Conservation (phyloP, 768 basidiomycete genomes). For the Coprinopsis marcescibilis region DNA sequence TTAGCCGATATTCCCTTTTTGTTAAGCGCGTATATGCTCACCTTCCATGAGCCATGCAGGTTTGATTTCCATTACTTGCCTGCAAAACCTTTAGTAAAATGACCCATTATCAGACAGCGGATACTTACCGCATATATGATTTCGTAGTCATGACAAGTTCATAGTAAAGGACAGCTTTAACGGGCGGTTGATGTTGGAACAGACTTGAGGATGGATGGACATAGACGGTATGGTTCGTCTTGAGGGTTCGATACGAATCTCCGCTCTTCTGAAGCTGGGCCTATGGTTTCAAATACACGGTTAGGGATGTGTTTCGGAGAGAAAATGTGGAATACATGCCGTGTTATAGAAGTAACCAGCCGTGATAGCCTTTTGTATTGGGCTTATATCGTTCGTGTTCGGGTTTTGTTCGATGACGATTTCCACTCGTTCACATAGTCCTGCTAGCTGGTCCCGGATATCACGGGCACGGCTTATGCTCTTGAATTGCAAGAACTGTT, state of each 20-base stretch:
- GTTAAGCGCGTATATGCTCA: slow-evolving; percentile 26
- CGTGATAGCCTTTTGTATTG: slow-evolving; percentile 92
- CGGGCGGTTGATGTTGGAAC: slow-evolving; percentile 93
- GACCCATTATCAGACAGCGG: background rate
- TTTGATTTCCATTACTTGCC: slow-evolving; percentile 98
- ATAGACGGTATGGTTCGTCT: slow-evolving; percentile 93
- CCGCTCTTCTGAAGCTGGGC: slow-evolving; percentile 93
- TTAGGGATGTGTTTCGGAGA: too few species aligned
- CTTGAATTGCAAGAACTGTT: slow-evolving; percentile 94
- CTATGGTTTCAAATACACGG: too few species aligned
- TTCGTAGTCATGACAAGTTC: slow-evolving; percentile 97
- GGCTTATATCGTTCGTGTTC: slow-evolving; percentile 88
- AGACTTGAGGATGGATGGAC: slow-evolving; percentile 94
- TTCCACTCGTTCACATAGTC: slow-evolving; percentile 94
- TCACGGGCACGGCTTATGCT: slow-evolving; percentile 90
- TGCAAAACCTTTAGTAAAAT: slow-evolving; percentile 19
- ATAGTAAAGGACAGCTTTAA: slow-evolving; percentile 87
- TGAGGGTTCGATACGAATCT: slow-evolving; percentile 94
- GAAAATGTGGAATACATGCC: slow-evolving; percentile 34
- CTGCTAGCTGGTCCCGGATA: slow-evolving; percentile 92
- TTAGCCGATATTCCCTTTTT: background rate
- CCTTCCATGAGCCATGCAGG: slow-evolving; percentile 91
- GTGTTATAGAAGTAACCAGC: slow-evolving; percentile 96
- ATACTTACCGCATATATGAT: slow-evolving; percentile 79
- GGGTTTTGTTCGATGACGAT: slow-evolving; percentile 83